Evolutionary conservation across 169 alveolate species (phyloP), one percentile per base, ranked within the genome.

Genomic region (Toxoplasma gondii): DNA sequence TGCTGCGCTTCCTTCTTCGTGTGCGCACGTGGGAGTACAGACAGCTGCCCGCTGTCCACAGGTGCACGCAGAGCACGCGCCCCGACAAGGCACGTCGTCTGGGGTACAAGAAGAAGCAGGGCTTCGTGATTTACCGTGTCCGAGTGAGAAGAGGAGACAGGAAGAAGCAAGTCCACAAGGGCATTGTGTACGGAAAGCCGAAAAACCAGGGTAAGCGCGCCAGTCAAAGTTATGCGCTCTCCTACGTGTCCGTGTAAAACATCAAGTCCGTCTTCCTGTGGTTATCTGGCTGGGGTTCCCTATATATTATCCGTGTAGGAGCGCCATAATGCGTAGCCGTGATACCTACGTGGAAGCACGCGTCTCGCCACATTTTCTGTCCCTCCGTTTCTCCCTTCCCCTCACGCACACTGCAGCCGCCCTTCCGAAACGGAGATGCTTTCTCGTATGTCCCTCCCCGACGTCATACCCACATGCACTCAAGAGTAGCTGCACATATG

Each of bases 71-170:
- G 88, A 98, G 99, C 44, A 97, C 99, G 9, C 98, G 99, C 92
- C 99, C 99, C 31, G 99, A 99, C 97, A 99, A 99, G 96, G 99
- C 99, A 17, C 98, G 98, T 91, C 97, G 97, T 95, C 98, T 98
- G 31, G 92, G 78, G 12, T 88, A 88, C 81, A 99, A 99, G 98
- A 99, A 99, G 95, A 99, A 99, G 97, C 99, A 99, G 97, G 99
- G 99, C 74, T 99, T 98, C 96, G 99, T 98, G 83, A 97, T 99
- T 95, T 99, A 99, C 98, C 98, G 99, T 95, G 99, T 99, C 86
- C 98, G 99, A 94, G 99, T 99, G 94, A 98, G 99, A 97, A 98
- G 99, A 95, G 99, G 99, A 78, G 99, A 99, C 96, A 99, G 99
- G 96, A 99, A 99, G 98, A 98, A 98, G 98, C 98, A 98, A 31